phyloP scores from a whole-genome alignment of 768 basidiomycete genomes.

The Boletus reticulatus region DNA sequence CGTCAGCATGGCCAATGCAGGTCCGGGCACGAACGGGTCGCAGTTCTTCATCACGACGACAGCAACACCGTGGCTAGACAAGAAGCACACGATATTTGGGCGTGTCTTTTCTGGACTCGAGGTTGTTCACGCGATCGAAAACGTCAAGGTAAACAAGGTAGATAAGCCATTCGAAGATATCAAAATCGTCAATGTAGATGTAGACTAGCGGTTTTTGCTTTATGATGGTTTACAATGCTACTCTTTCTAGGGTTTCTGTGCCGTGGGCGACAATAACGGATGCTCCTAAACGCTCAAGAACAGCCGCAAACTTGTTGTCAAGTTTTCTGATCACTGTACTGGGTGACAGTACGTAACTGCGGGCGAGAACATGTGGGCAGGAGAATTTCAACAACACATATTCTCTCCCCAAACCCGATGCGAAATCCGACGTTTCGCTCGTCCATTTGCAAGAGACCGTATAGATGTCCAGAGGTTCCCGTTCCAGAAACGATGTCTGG shows the following conservation, averaged over 20 bases:
- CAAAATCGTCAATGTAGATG: conserved; percentile 79
- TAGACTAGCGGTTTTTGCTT: conserved; percentile 46
- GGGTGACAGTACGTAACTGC: conserved; percentile 9
- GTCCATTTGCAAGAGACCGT: conserved; percentile 25
- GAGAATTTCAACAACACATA: conserved; percentile 57
- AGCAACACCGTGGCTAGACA: conserved; percentile 91
- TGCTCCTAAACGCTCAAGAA: conserved; percentile 26
- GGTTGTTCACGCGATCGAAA: conserved; percentile 89
- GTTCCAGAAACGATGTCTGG: conserved; percentile 41
- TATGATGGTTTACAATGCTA: conserved; percentile 38
- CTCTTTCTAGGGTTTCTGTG: conserved; percentile 42
- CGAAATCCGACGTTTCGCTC: neutral
- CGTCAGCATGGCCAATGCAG: conserved; percentile 93
- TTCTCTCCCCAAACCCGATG: neutral
- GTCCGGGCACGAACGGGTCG: conserved; percentile 87
- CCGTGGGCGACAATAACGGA: conserved; percentile 30
- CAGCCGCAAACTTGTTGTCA: conserved; percentile 31
- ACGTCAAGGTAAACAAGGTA: conserved; percentile 77
- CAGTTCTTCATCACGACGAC: conserved; percentile 99
- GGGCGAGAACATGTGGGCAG: conserved; percentile 40
- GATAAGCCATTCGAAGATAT: conserved; percentile 95
- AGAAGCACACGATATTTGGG: conserved; percentile 91
- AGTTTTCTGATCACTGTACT: conserved; percentile 32
- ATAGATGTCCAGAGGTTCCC: conserved; percentile 51
- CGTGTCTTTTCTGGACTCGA: conserved; percentile 85